A percentile compares a stretch with the other conserved stretches of the same genome.
phyloP scores from a whole-genome alignment of 768 basidiomycete genomes.

The Mycena polygramma region DNA sequence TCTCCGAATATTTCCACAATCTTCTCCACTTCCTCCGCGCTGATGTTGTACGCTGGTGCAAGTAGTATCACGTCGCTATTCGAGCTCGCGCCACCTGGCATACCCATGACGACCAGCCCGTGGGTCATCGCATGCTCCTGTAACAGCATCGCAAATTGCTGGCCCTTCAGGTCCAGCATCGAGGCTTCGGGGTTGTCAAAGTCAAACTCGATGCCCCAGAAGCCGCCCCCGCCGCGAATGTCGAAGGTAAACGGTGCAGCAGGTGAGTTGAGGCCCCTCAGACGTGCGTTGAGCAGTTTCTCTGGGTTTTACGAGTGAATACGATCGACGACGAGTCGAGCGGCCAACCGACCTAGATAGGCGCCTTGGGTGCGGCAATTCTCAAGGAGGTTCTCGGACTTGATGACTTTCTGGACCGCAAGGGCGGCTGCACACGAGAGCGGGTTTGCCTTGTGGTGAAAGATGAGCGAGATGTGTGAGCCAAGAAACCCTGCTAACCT shows the following conservation, averaged over 20 bases:
- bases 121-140: constrained; percentile 79
- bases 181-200: constrained; percentile 60
- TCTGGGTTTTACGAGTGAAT: constrained; percentile 42
- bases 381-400: constrained; percentile 76
- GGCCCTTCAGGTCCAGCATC: constrained; percentile 63
- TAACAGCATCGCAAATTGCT: constrained; percentile 74
- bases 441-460: constrained; percentile 69
- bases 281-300: constrained; percentile 64
- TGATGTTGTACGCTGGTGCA: constrained; percentile 86
- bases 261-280: constrained; percentile 67
- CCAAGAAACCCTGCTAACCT: constrained; percentile 54
- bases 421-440: constrained; percentile 83
- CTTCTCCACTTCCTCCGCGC: constrained; percentile 72
- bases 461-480: neutral
- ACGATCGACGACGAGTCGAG: neutral
- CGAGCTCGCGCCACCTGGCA: constrained; percentile 74
- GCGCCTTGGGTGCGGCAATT: constrained; percentile 72
- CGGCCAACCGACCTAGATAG: constrained; percentile 60
- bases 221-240: constrained; percentile 86
- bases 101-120: constrained; percentile 79
- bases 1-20: constrained; percentile 77
- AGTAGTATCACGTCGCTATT: constrained; percentile 81
- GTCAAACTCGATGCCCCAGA: constrained; percentile 90
- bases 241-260: constrained; percentile 81
- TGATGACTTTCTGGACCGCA: constrained; percentile 83